Conservation (phyloP, 2,329 filamentous ascomycete species). For the Aspergillus sclerotialis region DNA sequence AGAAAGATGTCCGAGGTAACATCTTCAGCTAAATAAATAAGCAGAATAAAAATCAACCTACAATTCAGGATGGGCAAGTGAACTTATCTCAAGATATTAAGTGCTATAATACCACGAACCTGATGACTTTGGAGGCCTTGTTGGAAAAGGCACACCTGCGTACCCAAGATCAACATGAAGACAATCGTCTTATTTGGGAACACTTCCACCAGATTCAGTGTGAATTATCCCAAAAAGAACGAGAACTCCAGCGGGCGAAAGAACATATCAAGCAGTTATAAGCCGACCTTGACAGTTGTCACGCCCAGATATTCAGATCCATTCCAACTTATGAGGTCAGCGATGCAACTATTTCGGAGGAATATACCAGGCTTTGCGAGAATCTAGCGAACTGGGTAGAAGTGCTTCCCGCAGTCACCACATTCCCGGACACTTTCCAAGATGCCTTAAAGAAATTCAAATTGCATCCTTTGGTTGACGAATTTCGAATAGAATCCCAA, state of each 20-base stretch:
- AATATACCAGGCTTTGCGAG: background rate
- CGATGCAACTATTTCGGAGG: conserved; percentile 1
- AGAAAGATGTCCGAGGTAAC: no score
- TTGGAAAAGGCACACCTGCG: background rate
- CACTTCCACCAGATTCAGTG: background rate
- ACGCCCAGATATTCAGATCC: background rate
- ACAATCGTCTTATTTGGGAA: background rate
- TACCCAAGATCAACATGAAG: background rate
- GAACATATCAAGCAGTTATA: background rate
- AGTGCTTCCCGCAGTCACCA: conserved; percentile 1
- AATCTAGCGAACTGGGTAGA: conserved; percentile 3
- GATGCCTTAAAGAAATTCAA: no score
- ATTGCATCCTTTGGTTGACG: background rate
- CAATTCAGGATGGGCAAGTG: no score
- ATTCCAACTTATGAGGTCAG: background rate
- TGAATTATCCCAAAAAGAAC: background rate
- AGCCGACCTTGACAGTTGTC: background rate
- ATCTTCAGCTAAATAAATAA: no score
- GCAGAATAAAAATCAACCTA: no score
- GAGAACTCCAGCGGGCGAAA: background rate
- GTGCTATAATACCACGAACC: background rate
- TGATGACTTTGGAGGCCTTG: background rate
- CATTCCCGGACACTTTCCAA: background rate
- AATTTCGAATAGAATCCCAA: background rate
- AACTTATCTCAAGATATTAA: background rate